These are phyloP conservation scores for Hortiboletus campestris DNA, from an alignment of 768 basidiomycete species.

Conservation along the genomic window DNA sequence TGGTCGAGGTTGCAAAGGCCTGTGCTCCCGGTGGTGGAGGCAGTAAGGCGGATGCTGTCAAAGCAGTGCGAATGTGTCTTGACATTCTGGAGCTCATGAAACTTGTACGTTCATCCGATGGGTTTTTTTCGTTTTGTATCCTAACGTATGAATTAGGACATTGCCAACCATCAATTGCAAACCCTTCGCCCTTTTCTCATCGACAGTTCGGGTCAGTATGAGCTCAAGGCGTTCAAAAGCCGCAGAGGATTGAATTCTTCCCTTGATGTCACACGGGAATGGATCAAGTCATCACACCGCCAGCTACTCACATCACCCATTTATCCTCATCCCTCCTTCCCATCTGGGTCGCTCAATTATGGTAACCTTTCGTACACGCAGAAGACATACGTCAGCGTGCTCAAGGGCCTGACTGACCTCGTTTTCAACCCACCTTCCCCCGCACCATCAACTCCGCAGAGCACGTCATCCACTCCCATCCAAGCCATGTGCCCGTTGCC, in stretches of 20 bases:
- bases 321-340: constrained; percentile 45
- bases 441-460: constrained; percentile 34
- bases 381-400: constrained; percentile 50
- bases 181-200: constrained; percentile 89
- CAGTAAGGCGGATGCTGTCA: constrained; percentile 61
- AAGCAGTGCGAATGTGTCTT: constrained; percentile 77
- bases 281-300: constrained; percentile 57
- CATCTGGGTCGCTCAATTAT: constrained; percentile 44
- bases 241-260: constrained; percentile 46
- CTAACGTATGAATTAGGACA: constrained; percentile 59
- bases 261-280: constrained; percentile 57
- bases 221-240: constrained; percentile 72
- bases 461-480: constrained; percentile 31
- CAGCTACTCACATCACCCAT: constrained; percentile 41
- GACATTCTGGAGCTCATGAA: constrained; percentile 96
- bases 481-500: constrained; percentile 36
- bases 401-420: constrained; percentile 63
- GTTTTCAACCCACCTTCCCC: constrained; percentile 54
- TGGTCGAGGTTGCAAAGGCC: constrained; percentile 68
- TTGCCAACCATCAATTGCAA: constrained; percentile 94
- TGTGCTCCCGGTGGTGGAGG: constrained; percentile 55
- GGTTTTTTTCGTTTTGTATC: constrained; percentile 11
- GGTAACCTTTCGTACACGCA: constrained; percentile 40
- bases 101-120: constrained; percentile 56
- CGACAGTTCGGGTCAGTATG: constrained; percentile 74